Conservation (phyloP, 2,329 filamentous ascomycete species). For the Beauveria sp. region DNA sequence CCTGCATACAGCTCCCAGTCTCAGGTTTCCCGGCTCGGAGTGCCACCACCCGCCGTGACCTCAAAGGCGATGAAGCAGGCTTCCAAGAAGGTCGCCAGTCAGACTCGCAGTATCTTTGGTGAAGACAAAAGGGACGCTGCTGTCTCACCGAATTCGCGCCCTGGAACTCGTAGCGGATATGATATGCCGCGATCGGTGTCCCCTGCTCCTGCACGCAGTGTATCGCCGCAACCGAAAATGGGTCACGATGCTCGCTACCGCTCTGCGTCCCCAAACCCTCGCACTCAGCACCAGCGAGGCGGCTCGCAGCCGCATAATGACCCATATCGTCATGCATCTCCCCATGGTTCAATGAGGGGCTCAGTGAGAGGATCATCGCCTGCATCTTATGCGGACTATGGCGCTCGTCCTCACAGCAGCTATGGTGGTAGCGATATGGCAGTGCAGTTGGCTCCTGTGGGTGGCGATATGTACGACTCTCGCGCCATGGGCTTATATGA, state of each 20-base stretch:
- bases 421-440: conserved; percentile 52
- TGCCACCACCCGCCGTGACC: conserved; percentile 86
- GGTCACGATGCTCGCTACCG: conserved; percentile 39
- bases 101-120: conserved; percentile 73
- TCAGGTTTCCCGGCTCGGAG: conserved; percentile 70
- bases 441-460: conserved; percentile 55
- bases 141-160: conserved; percentile 38
- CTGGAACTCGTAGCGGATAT: conserved; percentile 42
- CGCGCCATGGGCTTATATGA: conserved; percentile 51
- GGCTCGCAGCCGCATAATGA: conserved; percentile 31
- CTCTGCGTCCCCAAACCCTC: conserved; percentile 58
- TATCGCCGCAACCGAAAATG: conserved; percentile 54
- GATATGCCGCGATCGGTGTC: conserved; percentile 56
- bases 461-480: conserved; percentile 48
- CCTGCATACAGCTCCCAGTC: conserved; percentile 69
- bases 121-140: conserved; percentile 28
- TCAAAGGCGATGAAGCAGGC: conserved; percentile 93
- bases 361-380: conserved; percentile 40
- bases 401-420: conserved; percentile 42
- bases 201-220: conserved; percentile 57
- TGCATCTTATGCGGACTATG: conserved; percentile 38
- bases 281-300: conserved; percentile 32
- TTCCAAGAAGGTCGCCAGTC: conserved; percentile 77
- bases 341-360: conserved; percentile 37
- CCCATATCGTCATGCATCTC: conserved; percentile 45